Base-by-base conservation (phyloP, 169 alveolate genomes). In the Perkinsus olseni region DNA sequence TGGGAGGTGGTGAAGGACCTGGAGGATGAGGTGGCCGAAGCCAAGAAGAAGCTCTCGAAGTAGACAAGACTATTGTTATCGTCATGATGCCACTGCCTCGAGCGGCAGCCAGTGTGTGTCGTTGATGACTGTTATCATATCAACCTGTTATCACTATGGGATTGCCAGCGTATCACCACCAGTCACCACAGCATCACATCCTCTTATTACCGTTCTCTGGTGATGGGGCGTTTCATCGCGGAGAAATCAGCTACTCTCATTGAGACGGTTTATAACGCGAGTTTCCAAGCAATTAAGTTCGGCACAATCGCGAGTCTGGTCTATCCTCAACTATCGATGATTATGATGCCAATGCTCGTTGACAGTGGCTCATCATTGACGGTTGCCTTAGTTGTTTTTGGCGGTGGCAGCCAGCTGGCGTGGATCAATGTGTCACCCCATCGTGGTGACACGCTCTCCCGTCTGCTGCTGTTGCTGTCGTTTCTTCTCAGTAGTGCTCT, bases 1-100 rank as follows among this genome's bases (percentile, higher is more conserved):
- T 99, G 99, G 99, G 99, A 99, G 96, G 94, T 94, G 51, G 93
- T 96, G 74, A 96, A 95, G 92, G 98, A 97, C 92, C 96, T 97
- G 20, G 93, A 97, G 38, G 97, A 96, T 91, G 98, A 96, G 91
- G 94, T 93, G 93, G 92, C 91, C 39, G 95, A 92, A 10, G 82
- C 82, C 8, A 62, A 62, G 82, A 62, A 62, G 82, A 62, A 62
- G 31, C 82, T 62, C 37, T 62, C 82, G 34, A 62, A 62, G 34
- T 62, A 62, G 82, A 0, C 82, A 62, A 21, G 1, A 62, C 34
- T 24, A 62, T 28, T 62, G 34, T 62, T 4, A 24, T 62, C 11
- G 50, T 11, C 11, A 11, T 40, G 21, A 40, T 40, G 11, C 21
- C 50, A 40, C 50, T 40, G 50, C 50, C 11, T 3, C 11, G 11